Conservation (phyloP, 2,329 filamentous ascomycete species). For the Alternaria dauci region DNA sequence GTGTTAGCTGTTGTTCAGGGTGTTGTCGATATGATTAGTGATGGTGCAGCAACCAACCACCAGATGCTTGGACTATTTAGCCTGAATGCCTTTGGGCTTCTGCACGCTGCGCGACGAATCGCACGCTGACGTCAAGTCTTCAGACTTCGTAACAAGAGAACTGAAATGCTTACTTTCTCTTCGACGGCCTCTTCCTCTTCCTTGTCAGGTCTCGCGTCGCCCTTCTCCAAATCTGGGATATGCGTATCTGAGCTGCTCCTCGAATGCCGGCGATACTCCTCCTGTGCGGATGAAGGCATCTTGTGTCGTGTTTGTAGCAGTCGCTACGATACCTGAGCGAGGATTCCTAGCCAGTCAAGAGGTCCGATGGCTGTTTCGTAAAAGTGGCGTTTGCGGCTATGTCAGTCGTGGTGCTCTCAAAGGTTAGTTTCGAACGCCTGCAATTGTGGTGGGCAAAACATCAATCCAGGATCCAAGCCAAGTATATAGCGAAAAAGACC, state of each 20-base stretch:
- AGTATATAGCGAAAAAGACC: neutral
- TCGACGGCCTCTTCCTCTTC: slow-evolving; percentile 8
- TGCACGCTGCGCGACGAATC: neutral
- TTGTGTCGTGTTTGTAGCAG: neutral
- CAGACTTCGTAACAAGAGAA: neutral
- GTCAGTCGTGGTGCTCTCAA: neutral
- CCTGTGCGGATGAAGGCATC: slow-evolving; percentile 27
- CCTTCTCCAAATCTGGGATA: slow-evolving; percentile 30
- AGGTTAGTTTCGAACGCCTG: neutral
- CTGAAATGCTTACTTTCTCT: slow-evolving; percentile 17
- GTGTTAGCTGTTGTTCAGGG: slow-evolving; percentile 1
- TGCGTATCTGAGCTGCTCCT: slow-evolving; percentile 35
- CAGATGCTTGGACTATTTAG: neutral
- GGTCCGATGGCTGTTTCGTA: neutral
- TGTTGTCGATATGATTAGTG: neutral
- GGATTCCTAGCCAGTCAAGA: neutral
- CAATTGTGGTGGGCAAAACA: neutral
- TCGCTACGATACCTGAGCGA: neutral
- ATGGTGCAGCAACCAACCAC: neutral
- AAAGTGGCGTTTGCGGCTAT: neutral
- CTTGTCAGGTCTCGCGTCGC: slow-evolving; percentile 17
- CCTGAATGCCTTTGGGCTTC: neutral
- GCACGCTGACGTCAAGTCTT: neutral
- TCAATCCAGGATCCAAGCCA: neutral
- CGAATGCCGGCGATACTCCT: slow-evolving; percentile 28